Conservation (phyloP, 192 early-diverging fungal species). For the Coemansia sp. region DNA sequence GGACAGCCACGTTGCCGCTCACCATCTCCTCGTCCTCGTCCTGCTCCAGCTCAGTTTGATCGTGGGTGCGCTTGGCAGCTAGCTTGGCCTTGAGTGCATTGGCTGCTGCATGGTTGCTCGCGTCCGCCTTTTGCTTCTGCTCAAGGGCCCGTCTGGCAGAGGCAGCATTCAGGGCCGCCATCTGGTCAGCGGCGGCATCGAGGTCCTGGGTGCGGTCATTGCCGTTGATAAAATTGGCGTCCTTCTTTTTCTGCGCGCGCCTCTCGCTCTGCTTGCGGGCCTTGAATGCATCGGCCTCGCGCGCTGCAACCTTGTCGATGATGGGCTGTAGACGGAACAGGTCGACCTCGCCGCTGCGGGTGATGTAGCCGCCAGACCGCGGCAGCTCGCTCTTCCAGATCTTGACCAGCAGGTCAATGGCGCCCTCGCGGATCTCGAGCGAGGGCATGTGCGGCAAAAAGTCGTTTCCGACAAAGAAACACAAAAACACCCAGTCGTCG, state of each 20-base stretch:
- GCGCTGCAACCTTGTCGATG: slow-evolving; percentile 74
- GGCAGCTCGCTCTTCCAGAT: slow-evolving; percentile 87
- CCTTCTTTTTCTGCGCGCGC: slow-evolving; percentile 8
- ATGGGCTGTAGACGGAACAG: slow-evolving; percentile 74
- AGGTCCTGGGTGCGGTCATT: slow-evolving; percentile 33
- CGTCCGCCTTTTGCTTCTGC: slow-evolving; percentile 7
- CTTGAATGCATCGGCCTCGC: slow-evolving; percentile 77
- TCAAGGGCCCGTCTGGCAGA: slow-evolving; percentile 37
- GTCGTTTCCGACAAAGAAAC: slow-evolving; percentile 99
- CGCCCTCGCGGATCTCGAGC: slow-evolving; percentile 93
- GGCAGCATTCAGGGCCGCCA: slow-evolving; percentile 50
- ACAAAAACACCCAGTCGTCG: slow-evolving; percentile 97
- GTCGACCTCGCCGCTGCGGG: slow-evolving; percentile 74
- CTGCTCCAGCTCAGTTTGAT: not conserved
- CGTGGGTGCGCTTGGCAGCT: not conserved
- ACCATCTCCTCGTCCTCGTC: slow-evolving; percentile 16
- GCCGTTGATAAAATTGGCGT: not conserved
- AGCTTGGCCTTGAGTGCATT: slow-evolving; percentile 62
- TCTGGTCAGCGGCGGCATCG: slow-evolving; percentile 43
- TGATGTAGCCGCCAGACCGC: slow-evolving; percentile 76
- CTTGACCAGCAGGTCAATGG: slow-evolving; percentile 80
- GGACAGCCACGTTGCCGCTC: slow-evolving; percentile 9
- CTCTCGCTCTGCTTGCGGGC: slow-evolving; percentile 56
- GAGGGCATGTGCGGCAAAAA: slow-evolving; percentile 93
- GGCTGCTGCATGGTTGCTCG: slow-evolving; percentile 59